These are phyloP conservation scores for Arthrobotrys sphaeroides DNA, from an alignment of 2,329 filamentous ascomycete genomes.

Conservation along the genomic window DNA sequence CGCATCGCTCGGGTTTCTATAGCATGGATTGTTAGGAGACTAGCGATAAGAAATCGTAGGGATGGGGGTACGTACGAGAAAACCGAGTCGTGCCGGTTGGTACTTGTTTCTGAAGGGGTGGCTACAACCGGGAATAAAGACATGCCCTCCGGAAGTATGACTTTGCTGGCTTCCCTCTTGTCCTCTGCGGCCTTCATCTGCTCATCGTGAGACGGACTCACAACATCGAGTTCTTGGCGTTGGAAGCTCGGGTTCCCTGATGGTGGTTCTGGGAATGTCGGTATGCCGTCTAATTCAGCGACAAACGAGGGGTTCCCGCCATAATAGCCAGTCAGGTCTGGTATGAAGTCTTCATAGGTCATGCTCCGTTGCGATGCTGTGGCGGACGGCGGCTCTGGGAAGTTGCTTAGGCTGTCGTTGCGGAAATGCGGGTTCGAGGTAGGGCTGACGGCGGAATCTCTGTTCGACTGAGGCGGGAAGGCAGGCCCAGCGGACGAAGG, in stretches of 20 bases:
- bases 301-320: slow-evolving; percentile 29
- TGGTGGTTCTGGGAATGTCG: slow-evolving; percentile 17
- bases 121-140: not conserved
- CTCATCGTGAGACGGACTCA: slow-evolving; percentile 4
- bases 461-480: not conserved
- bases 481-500: not conserved
- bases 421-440: not conserved
- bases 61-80: slow-evolving; percentile 27
- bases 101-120: slow-evolving; percentile 16
- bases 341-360: slow-evolving; percentile 25
- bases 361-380: slow-evolving; percentile 10
- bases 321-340: slow-evolving; percentile 36
- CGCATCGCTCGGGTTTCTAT: slow-evolving; percentile 13
- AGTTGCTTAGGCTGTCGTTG: slow-evolving; percentile 23
- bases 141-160: slow-evolving; percentile 30
- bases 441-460: not conserved
- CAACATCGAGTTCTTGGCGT: slow-evolving; percentile 25
- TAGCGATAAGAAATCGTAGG: not conserved
- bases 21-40: not conserved
- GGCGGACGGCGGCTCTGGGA: slow-evolving; percentile 27
- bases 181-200: slow-evolving; percentile 29
- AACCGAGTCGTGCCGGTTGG: slow-evolving; percentile 17
- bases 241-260: not conserved
- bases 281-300: slow-evolving; percentile 33
- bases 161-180: slow-evolving; percentile 28